Base-by-base conservation (phyloP, 1,284 basidiomycete species). In the Leccinum colubrinum region DNA sequence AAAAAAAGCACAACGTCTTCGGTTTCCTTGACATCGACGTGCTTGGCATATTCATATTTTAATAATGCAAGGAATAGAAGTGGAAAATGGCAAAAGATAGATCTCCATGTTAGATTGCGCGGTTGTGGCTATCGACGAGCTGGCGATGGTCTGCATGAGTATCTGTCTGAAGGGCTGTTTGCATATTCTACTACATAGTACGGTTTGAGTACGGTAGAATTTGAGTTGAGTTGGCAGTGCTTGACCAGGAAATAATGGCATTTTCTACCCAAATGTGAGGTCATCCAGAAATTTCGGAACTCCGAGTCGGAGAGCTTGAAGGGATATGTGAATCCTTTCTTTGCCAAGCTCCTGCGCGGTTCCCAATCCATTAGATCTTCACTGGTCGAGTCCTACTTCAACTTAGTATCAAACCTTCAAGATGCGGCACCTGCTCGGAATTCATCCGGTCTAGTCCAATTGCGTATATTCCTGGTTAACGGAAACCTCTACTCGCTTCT, bases 1-100 rank as follows among this genome's bases (percentile, higher is more conserved):
- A 72, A 69, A 69, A n/a, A n/a, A 15, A 9, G 55, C n/a, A 7
- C n/a, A n/a, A 11, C 15, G 3, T 54, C 20, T 53, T 55, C 33
- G 50, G 62, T 56, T 12, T 37, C 52, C 57, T 50, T 43, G 46
- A 57, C 27, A 54, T 50, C 41, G 41, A 55, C 25, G 4, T 43
- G 37, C 59, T 65, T 60, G 56, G 55, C 46, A 48, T 48, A 48
- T 48, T 52, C 9, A 8, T 59, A 15, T 59, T 17, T 33, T 59
- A 60, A 53, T 62, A 46, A n/a, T 52, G 25, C 25, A 53, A 30
- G 35, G 25, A 15, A 58, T 48, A 14, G 22, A 30, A 48, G 53
- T 61, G 55, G 48, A 53, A 35, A 54, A 67, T 35, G 9, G 43
- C 62, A 48, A 54, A 41, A 56, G 48, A 62, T 22, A 54, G 51